phyloP scores from a whole-genome alignment of 352 stramenopile genomes.

The Poterioochromonas sp. region DNA sequence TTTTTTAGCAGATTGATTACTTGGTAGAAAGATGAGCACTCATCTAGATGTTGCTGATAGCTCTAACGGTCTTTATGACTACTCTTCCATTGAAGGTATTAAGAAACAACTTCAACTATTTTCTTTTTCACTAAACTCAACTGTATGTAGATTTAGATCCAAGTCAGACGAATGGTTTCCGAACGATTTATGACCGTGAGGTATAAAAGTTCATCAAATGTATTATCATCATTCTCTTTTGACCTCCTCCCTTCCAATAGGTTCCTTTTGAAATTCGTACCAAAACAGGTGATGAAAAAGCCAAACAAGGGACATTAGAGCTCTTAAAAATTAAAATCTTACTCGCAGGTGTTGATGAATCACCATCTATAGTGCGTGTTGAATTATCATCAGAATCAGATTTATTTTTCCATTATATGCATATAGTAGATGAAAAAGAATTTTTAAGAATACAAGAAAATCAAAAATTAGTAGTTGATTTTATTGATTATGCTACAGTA shows the following conservation, averaged over 20 bases:
- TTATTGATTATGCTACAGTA: slow-evolving; percentile 81
- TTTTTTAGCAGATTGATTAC: no score
- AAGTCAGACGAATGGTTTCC: slow-evolving; percentile 59
- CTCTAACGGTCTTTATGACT: no score
- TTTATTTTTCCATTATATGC: slow-evolving; percentile 82
- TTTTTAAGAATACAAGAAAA: slow-evolving; percentile 81
- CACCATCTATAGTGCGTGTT: slow-evolving; percentile 68
- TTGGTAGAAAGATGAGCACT: no score
- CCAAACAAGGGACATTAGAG: slow-evolving; percentile 64
- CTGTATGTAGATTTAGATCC: slow-evolving; percentile 49
- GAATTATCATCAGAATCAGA: slow-evolving; percentile 81
- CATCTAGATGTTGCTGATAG: no score
- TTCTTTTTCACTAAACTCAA: background rate
- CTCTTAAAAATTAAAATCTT: slow-evolving; percentile 87
- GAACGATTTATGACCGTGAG: slow-evolving; percentile 77
- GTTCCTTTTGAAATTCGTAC: slow-evolving; percentile 76
- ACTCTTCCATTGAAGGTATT: background rate
- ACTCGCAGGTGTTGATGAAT: slow-evolving; percentile 66
- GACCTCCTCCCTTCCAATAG: background rate
- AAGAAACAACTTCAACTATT: background rate
- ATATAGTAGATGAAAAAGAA: slow-evolving; percentile 68
- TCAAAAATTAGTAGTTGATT: slow-evolving; percentile 89
- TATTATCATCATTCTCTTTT: background rate
- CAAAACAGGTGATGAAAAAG: slow-evolving; percentile 71
- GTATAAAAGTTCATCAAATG: background rate